These are phyloP conservation scores for Cylindrodendrum hubeiense DNA, from an alignment of 2,329 filamentous ascomycete species.

Conservation along the genomic window DNA sequence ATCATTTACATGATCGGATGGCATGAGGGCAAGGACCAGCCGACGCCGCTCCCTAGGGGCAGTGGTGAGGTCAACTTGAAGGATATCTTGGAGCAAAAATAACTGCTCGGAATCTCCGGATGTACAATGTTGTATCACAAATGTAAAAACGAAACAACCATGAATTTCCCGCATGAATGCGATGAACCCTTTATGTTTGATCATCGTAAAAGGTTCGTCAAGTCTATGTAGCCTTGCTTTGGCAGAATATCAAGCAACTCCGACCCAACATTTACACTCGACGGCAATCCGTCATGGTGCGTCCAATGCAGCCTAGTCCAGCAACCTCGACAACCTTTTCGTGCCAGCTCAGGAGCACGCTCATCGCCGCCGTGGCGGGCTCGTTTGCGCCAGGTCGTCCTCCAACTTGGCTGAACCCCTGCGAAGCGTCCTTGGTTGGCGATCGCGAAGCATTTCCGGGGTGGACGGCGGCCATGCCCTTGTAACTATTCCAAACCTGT, in stretches of 20 bases:
- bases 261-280: slow-evolving; percentile 63
- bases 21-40: slow-evolving; percentile 86
- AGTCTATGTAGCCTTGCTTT: slow-evolving; percentile 35
- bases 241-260: slow-evolving; percentile 23
- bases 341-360: slow-evolving; percentile 97
- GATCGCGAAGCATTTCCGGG: slow-evolving; percentile 59
- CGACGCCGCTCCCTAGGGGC: slow-evolving; percentile 83
- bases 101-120: slow-evolving; percentile 18
- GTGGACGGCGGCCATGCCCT: slow-evolving; percentile 78
- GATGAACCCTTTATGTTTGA: background rate
- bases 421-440: slow-evolving; percentile 69
- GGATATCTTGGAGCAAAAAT: slow-evolving; percentile 74
- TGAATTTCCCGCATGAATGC: background rate
- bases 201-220: slow-evolving; percentile 28
- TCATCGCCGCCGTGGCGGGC: slow-evolving; percentile 90
- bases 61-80: slow-evolving; percentile 91
- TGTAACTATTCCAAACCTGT: slow-evolving; percentile 72
- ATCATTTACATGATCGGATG: slow-evolving; percentile 99
- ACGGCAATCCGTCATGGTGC: slow-evolving; percentile 96
- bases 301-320: slow-evolving; percentile 89
- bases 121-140: slow-evolving; percentile 27
- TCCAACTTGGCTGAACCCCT: slow-evolving; percentile 89
- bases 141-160: slow-evolving; percentile 5
- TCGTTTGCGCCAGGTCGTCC: slow-evolving; percentile 67
- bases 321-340: slow-evolving; percentile 98